Percentiles rank a stretch among this genome's conserved stretches.
Evolutionary conservation across 495 filamentous ascomycete species (phyloP).

Genomic region (Penicillium herquei): DNA sequence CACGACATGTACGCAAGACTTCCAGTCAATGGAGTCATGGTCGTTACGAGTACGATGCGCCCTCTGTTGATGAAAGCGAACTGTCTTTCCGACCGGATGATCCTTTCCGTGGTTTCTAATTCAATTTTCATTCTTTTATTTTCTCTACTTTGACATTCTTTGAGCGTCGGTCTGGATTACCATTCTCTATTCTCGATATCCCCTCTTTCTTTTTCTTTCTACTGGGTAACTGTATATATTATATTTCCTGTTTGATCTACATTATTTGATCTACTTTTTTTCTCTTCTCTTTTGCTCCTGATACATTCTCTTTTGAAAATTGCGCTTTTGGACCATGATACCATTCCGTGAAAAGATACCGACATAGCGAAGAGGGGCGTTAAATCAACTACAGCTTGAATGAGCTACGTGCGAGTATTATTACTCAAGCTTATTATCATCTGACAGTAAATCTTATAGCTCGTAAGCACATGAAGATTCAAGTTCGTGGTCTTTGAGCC

Average conservation of each 20-base stretch:
- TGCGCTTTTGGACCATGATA: conserved; percentile 18
- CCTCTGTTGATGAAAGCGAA: conserved; percentile 33
- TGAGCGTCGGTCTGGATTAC: conserved; percentile 2
- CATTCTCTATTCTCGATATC: conserved; percentile 3
- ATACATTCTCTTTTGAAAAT: conserved; percentile 1
- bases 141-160: background rate
- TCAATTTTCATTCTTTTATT: conserved; percentile 1
- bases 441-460: no score
- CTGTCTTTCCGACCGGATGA: conserved; percentile 37
- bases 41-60: conserved; percentile 32
- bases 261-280: conserved; percentile 1
- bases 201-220: background rate
- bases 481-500: no score
- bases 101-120: conserved; percentile 41
- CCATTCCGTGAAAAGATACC: conserved; percentile 20
- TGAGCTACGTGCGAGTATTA: no score
- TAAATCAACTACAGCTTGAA: conserved; percentile 7
- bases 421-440: background rate
- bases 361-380: conserved; percentile 16
- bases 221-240: conserved; percentile 12
- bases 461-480: no score
- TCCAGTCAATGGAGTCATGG: conserved; percentile 39
- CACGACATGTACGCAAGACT: conserved; percentile 32
- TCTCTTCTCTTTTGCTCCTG: background rate
- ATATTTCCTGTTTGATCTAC: conserved; percentile 3